A percentile compares a stretch with the other conserved stretches of the same genome.
Evolutionary conservation across 164 flowering plant species (phyloP).

Genomic region (Aristolochia californica): DNA sequence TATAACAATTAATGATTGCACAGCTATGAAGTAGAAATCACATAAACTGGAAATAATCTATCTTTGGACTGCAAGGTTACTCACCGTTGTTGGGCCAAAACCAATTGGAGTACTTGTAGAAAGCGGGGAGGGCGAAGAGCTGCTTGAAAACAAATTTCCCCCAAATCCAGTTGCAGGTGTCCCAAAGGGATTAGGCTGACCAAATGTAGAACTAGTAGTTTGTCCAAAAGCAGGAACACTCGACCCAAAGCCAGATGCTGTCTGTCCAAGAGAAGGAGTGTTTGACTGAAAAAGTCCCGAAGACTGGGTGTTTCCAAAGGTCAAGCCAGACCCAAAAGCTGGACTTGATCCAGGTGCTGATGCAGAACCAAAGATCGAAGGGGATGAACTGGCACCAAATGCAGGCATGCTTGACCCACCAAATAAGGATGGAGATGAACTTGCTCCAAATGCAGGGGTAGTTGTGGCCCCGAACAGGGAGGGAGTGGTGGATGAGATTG

Average conservation of each 20-base stretch:
- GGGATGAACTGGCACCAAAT: constrained; percentile 31
- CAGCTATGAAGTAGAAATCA: no score
- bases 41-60: no score
- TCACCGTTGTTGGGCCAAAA: constrained; percentile 61
- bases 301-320: constrained; percentile 59
- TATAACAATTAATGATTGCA: no score
- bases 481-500: constrained; percentile 38
- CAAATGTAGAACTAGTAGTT: constrained; percentile 38
- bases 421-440: constrained; percentile 46
- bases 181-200: constrained; percentile 39
- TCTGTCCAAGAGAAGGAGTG: constrained; percentile 56
- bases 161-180: constrained; percentile 55
- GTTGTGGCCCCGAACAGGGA: constrained; percentile 44
- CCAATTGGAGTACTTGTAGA: constrained; percentile 26
- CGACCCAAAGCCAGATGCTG: constrained; percentile 48
- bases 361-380: constrained; percentile 48
- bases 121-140: constrained; percentile 31
- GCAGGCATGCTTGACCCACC: constrained; percentile 35
- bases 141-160: constrained; percentile 44
- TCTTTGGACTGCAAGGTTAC: constrained; percentile 17
- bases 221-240: constrained; percentile 45
- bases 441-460: constrained; percentile 41
- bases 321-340: constrained; percentile 44
- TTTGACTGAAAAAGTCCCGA: constrained; percentile 60
- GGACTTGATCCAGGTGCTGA: constrained; percentile 41